Conservation (phyloP, 129 eudicot genomes). For the Ambrosia artemisiifolia region DNA sequence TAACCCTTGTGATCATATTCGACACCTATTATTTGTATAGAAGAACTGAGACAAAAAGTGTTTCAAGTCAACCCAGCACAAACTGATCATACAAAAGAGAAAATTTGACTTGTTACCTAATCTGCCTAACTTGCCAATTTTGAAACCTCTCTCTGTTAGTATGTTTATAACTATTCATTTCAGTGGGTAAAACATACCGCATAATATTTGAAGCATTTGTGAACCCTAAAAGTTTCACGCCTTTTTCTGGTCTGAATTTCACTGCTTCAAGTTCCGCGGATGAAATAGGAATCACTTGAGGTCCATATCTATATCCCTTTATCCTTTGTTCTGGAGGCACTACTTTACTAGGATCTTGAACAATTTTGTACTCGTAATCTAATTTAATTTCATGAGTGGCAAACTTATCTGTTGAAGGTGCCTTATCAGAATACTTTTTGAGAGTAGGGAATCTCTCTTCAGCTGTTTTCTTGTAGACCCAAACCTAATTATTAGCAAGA, state of each 20-base stretch:
- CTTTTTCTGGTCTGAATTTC: slow-evolving; percentile 89
- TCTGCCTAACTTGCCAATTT: not conserved
- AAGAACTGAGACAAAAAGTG: not conserved
- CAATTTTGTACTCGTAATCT: slow-evolving; percentile 79
- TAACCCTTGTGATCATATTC: not conserved
- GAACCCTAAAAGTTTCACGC: slow-evolving; percentile 94
- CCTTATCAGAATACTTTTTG: slow-evolving; percentile 91
- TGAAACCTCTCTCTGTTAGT: not conserved
- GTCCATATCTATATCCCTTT: slow-evolving; percentile 91
- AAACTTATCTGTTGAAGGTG: slow-evolving; percentile 82
- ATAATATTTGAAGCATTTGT: slow-evolving; percentile 79
- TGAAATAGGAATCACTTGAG: slow-evolving; percentile 95
- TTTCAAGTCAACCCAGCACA: not conserved
- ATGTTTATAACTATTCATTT: not conserved
- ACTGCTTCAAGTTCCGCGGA: slow-evolving; percentile 85
- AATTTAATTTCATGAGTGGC: slow-evolving; percentile 93
- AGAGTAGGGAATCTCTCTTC: slow-evolving; percentile 91
- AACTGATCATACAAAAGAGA: not conserved
- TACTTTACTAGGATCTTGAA: slow-evolving; percentile 55
- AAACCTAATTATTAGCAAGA: slow-evolving; percentile 53
- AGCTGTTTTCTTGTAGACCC: slow-evolving; percentile 96
- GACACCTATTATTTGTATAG: not conserved
- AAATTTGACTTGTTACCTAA: not conserved
- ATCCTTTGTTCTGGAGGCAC: slow-evolving; percentile 99
- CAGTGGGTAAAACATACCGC: slow-evolving; percentile 40